Percentiles rank a stretch among this genome's conserved stretches.
phyloP scores from a whole-genome alignment of 2,329 filamentous ascomycete genomes.

The Hypoxylon sp. region DNA sequence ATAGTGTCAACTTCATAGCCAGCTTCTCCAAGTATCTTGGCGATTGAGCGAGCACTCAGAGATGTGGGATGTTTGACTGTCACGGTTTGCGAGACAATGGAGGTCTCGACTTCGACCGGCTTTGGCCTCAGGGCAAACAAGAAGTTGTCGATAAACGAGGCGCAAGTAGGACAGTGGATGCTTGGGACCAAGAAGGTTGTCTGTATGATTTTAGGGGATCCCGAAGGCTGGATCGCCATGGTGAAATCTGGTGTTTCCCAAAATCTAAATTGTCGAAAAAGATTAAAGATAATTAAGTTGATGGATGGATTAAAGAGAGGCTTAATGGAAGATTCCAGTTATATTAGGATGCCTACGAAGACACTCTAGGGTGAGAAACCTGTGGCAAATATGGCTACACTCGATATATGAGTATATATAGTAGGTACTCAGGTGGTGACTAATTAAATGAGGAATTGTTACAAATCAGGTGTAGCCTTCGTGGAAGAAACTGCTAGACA shows the following conservation, averaged over 20 bases:
- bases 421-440: background rate
- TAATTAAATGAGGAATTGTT: background rate
- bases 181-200: slow-evolving; percentile 21
- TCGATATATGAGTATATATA: background rate
- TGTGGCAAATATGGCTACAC: background rate
- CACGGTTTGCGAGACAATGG: slow-evolving; percentile 19
- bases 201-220: slow-evolving; percentile 14
- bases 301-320: background rate
- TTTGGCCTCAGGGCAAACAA: slow-evolving; percentile 11
- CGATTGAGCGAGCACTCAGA: slow-evolving; percentile 14
- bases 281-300: background rate
- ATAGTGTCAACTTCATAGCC: slow-evolving; percentile 21
- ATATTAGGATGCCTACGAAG: background rate
- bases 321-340: background rate
- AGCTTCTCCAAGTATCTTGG: slow-evolving; percentile 13
- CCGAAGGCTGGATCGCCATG: slow-evolving; percentile 11
- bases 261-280: background rate
- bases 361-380: background rate
- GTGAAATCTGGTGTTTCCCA: background rate
- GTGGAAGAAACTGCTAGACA: slow-evolving; percentile 13
- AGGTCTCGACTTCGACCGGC: slow-evolving; percentile 18
- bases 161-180: slow-evolving; percentile 21
- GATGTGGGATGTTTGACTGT: slow-evolving; percentile 14
- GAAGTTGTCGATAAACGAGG: slow-evolving; percentile 18
- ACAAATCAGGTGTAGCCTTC: background rate